These are phyloP conservation scores for Silene noctiflora DNA, from an alignment of 179 eudicot genomes.

Conservation along the genomic window DNA sequence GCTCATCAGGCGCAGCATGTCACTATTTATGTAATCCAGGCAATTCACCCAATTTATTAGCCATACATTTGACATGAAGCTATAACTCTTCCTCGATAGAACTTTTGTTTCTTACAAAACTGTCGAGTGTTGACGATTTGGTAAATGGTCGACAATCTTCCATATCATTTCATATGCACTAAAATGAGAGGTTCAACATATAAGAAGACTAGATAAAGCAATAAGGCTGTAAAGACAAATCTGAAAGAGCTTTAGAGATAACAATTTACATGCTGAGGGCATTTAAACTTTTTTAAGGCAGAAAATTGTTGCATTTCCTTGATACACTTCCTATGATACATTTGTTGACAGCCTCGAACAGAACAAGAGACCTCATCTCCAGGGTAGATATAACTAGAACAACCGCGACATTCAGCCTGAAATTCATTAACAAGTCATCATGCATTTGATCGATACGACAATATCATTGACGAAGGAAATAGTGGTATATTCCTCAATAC, in stretches of 20 bases:
- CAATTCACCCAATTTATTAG: not conserved
- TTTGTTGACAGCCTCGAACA: slow-evolving; percentile 51
- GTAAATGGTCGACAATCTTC: not conserved
- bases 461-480: not conserved
- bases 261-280: slow-evolving; percentile 77
- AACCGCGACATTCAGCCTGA: slow-evolving; percentile 64
- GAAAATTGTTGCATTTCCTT: slow-evolving; percentile 38
- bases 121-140: not conserved
- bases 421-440: slow-evolving; percentile 1
- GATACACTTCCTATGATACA: slow-evolving; percentile 60
- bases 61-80: not conserved
- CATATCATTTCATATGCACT: not conserved
- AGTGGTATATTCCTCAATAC: slow-evolving; percentile 4
- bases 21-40: not conserved
- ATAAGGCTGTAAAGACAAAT: not conserved
- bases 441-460: slow-evolving; percentile 1
- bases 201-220: not conserved
- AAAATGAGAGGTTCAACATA: slow-evolving; percentile 10
- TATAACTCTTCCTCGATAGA: not conserved
- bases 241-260: not conserved
- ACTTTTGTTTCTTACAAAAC: not conserved
- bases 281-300: slow-evolving; percentile 51
- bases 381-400: slow-evolving; percentile 47
- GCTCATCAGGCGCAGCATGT: not conserved
- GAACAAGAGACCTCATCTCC: slow-evolving; percentile 61